These are phyloP conservation scores for Nitzschia sp. DNA, from an alignment of 108 stramenopile genomes.

Conservation along the genomic window DNA sequence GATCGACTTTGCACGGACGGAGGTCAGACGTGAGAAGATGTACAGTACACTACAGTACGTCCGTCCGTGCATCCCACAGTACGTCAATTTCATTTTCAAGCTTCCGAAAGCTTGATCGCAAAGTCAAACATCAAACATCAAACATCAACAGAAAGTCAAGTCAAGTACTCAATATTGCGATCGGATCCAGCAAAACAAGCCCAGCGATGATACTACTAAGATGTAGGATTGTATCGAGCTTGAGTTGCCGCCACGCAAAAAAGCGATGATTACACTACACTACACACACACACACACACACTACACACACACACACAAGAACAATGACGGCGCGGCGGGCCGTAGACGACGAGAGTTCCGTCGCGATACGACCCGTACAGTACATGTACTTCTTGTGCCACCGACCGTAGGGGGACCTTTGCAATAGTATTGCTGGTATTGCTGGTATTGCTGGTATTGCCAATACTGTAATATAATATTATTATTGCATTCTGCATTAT, in stretches of 20 bases:
- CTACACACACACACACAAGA: too few species aligned
- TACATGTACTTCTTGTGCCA: neutral
- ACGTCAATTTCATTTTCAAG: neutral
- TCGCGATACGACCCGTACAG: neutral
- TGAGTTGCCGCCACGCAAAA: constrained; percentile 71
- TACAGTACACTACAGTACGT: too few species aligned
- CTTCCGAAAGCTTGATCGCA: neutral
- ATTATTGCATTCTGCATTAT: too few species aligned
- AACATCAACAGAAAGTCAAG: constrained; percentile 15
- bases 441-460: constrained; percentile 11
- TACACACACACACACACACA: too few species aligned
- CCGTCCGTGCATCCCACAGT: constrained; percentile 15
- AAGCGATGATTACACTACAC: constrained; percentile 80
- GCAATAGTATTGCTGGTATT: neutral
- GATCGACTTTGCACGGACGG: too few species aligned
- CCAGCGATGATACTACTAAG: too few species aligned
- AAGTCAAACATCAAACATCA: neutral
- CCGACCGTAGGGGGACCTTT: neutral
- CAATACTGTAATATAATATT: too few species aligned
- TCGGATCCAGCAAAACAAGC: constrained; percentile 1
- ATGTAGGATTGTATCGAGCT: too few species aligned
- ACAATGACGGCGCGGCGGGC: constrained; percentile 54
- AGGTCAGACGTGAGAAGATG: too few species aligned
- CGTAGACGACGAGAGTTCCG: constrained; percentile 47
- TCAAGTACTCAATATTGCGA: neutral